Base-by-base conservation (phyloP, 352 stramenopile species). In the Pythium phragmiticola region DNA sequence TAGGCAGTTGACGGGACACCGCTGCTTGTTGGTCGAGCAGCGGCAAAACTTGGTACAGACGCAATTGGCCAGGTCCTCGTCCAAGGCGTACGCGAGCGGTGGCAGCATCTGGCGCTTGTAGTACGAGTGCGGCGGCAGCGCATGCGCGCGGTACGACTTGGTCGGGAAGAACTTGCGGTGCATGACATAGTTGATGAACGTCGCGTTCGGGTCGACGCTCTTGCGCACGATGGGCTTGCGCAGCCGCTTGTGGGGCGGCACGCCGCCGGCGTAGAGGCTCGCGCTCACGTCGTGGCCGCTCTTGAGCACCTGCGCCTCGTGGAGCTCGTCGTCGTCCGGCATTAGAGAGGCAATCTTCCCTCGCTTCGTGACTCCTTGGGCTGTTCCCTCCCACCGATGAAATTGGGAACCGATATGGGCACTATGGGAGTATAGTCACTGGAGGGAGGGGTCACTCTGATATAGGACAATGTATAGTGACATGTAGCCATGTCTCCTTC, bases 1-100 rank as follows among this genome's bases (percentile, higher is more conserved):
- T 48, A 99, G 80, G 73, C 84, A 95, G 73, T 97, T 97, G 36
- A 98, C 89, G 1, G 90, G 89, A 54, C 85, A 97, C 12, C 92
- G 87, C 74, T 96, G 87, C 69, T 97, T 97, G 74, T 97, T 97
- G 28, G 83, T 95, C 30, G 86, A 95, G 69, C 84, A 93, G 49
- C 86, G 81, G 52, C 84, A 95, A 66, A 95, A 95, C 62, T 95
- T 93, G 64, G 86, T 95, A 55, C 82, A 92, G 33, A 95, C 81
- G 43, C 84, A 92, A 12, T 77, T 89, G 11, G 83, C 78, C 28
- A 93, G 60, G 63, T 95, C 84, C 36, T 92, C 86, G 39, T 78
- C 74, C 9, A 75, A 62, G 0, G 80, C 62, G 62, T 78, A 91
- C 42, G 78, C 81, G 19, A 87, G 69, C 16, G 86, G 84, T 5